These are phyloP conservation scores for Scopulariopsis brevicaulis DNA, from an alignment of 2,329 filamentous ascomycete genomes.

Conservation along the genomic window DNA sequence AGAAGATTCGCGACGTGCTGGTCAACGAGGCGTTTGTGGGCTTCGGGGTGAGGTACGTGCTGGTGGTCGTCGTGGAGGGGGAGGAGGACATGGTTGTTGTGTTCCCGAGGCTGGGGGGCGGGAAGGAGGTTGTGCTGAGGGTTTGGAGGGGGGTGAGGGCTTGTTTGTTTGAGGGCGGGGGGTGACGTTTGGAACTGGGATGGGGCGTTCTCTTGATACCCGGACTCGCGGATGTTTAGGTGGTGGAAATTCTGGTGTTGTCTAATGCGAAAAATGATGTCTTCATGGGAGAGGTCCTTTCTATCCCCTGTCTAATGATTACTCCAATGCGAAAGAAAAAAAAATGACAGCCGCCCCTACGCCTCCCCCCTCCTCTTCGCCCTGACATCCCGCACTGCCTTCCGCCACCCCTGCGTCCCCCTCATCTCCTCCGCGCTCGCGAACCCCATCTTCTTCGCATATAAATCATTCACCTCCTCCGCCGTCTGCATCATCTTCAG, in stretches of 20 bases:
- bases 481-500: constrained; percentile 35
- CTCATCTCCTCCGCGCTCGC: constrained; percentile 36
- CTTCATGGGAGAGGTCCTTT: no score
- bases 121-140: constrained; percentile 63
- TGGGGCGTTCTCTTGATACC: not conserved
- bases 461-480: constrained; percentile 47
- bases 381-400: constrained; percentile 6
- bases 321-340: constrained; percentile 7
- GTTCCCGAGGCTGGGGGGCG: constrained; percentile 72
- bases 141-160: constrained; percentile 81
- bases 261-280: not conserved
- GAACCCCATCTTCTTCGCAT: constrained; percentile 50
- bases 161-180: constrained; percentile 57
- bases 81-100: constrained; percentile 90
- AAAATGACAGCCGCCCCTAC: not conserved
- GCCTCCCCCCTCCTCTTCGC: constrained; percentile 13
- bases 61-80: constrained; percentile 81
- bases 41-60: constrained; percentile 81
- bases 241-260: not conserved
- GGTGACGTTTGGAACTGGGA: not conserved
- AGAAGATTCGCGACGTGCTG: constrained; percentile 83
- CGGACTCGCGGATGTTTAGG: not conserved
- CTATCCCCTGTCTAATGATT: constrained; percentile 7
- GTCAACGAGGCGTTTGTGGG: constrained; percentile 92
- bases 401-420: constrained; percentile 17